A percentile compares a stretch with the other conserved stretches of the same genome.
Conservation (phyloP, 768 basidiomycete genomes). For the Cystobasidiopsis lactophilus region DNA sequence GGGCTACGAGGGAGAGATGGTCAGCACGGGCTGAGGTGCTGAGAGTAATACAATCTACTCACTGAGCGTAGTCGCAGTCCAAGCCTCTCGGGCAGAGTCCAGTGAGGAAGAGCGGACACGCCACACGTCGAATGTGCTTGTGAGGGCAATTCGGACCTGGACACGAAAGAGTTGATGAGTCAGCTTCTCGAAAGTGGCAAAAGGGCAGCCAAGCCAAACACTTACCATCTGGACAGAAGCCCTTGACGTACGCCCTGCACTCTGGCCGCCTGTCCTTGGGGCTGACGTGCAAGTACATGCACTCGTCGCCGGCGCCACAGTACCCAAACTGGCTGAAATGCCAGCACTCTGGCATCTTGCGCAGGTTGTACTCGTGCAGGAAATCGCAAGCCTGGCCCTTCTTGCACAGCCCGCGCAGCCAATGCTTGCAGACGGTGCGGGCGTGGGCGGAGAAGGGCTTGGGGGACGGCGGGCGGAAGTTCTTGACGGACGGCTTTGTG, state of each 20-base stretch:
- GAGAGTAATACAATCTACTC: too few species aligned
- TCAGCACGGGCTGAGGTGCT: conserved; percentile 6
- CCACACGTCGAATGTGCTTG: conserved; percentile 76
- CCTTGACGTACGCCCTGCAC: conserved; percentile 85
- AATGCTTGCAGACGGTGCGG: conserved; percentile 88
- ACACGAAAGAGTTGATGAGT: conserved; percentile 4
- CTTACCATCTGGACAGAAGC: conserved; percentile 82
- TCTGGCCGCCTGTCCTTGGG: conserved; percentile 76
- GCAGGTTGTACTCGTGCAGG: conserved; percentile 91
- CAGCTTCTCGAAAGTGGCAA: too few species aligned
- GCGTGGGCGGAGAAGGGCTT: conserved; percentile 46
- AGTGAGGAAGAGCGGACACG: conserved; percentile 72
- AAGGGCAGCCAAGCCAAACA: not conserved
- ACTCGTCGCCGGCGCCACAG: conserved; percentile 77
- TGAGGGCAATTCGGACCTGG: conserved; percentile 67
- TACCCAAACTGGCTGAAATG: conserved; percentile 97
- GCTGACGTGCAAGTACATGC: conserved; percentile 63
- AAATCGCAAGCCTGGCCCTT: conserved; percentile 97
- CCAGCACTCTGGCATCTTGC: conserved; percentile 97
- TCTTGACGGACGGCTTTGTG: conserved; percentile 62
- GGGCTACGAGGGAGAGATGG: not conserved
- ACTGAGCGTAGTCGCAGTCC: conserved; percentile 35
- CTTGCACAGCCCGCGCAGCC: conserved; percentile 92
- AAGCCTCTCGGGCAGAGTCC: conserved; percentile 82
- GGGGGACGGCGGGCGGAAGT: conserved; percentile 72